phyloP scores from a whole-genome alignment of 2,329 filamentous ascomycete species.

The Venturia carpophila region DNA sequence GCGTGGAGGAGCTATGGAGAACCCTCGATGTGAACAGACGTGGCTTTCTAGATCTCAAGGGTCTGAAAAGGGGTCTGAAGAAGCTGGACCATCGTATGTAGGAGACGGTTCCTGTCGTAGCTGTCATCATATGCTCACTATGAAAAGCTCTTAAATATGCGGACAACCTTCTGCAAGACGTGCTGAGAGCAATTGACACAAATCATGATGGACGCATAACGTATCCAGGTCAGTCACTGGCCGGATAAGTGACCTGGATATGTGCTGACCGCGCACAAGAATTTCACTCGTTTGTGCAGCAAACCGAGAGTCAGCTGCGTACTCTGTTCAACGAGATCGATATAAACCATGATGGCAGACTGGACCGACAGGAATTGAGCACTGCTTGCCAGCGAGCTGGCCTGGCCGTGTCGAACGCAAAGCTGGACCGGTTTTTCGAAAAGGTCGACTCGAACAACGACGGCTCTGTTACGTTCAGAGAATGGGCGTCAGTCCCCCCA shows the following conservation, averaged over 20 bases:
- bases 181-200: slow-evolving; percentile 75
- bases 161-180: slow-evolving; percentile 70
- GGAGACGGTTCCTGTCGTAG: slow-evolving; percentile 16
- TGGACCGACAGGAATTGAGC: slow-evolving; percentile 79
- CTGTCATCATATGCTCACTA: slow-evolving; percentile 10
- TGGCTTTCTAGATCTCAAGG: slow-evolving; percentile 76
- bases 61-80: slow-evolving; percentile 72
- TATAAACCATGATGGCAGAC: slow-evolving; percentile 70
- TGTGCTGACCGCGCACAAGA: slow-evolving; percentile 49
- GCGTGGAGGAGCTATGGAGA: slow-evolving; percentile 77
- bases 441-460: slow-evolving; percentile 88
- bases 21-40: slow-evolving; percentile 68
- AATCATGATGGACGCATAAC: slow-evolving; percentile 85
- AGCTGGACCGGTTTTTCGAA: slow-evolving; percentile 76
- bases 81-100: slow-evolving; percentile 84
- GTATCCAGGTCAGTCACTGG: slow-evolving; percentile 59
- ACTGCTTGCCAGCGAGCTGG: slow-evolving; percentile 71
- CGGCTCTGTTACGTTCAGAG: slow-evolving; percentile 78
- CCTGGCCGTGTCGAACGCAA: slow-evolving; percentile 66
- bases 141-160: slow-evolving; percentile 75
- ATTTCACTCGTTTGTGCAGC: slow-evolving; percentile 80
- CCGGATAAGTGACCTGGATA: not conserved
- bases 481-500: slow-evolving; percentile 76
- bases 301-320: slow-evolving; percentile 77
- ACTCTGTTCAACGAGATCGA: slow-evolving; percentile 82